Base-by-base conservation (phyloP, 2,329 filamentous ascomycete genomes). In the Apiospora phragmitis region DNA sequence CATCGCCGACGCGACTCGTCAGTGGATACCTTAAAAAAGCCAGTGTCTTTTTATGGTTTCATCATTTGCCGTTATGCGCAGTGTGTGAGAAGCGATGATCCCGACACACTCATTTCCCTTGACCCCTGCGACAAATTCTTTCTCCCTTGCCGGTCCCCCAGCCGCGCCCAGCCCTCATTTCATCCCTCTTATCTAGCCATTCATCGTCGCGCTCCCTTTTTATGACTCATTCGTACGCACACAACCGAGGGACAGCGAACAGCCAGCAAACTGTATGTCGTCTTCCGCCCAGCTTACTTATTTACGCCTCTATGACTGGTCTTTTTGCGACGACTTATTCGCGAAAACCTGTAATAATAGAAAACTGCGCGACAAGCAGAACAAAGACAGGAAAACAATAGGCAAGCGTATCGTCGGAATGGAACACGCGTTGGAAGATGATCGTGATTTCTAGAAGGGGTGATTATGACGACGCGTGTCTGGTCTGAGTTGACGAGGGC, bases 21-120 rank as follows among this genome's bases (percentile, higher is more conserved):
- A 62, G 55, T 62, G 55, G 55, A 38, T 21, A 62, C 55, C 55
- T 62, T 62, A 62, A 62, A 59, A 62, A 62, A 38, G 55, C 55
- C 55, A 38, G 55, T 62, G 32, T 62, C 55, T 62, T 62, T 65
- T 68, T 67, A 70, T 59, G 69, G 71, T 69, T 72, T 72, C 67
- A 70, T 72, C 69, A 72, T 72, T 35, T 69, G 69, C 71, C 69
- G 68, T 67, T 62, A 69, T 55, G 49, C 69, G 70, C 51, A 59
- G 68, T 62, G 68, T 65, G 55, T 62, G 55, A 62, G 55, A 62
- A 62, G 55, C 55, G 68, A 69, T 55, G 49, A 69, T 68, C 67
- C 67, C 55, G 47, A 38, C 47, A 68, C 67, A 29, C 71, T 72
- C 71, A 72, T 72, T 72, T 72, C 71, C 65, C 69, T 70, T 41